Base-by-base conservation (phyloP, 2,329 filamentous ascomycete species). In the Colletotrichum navitas region DNA sequence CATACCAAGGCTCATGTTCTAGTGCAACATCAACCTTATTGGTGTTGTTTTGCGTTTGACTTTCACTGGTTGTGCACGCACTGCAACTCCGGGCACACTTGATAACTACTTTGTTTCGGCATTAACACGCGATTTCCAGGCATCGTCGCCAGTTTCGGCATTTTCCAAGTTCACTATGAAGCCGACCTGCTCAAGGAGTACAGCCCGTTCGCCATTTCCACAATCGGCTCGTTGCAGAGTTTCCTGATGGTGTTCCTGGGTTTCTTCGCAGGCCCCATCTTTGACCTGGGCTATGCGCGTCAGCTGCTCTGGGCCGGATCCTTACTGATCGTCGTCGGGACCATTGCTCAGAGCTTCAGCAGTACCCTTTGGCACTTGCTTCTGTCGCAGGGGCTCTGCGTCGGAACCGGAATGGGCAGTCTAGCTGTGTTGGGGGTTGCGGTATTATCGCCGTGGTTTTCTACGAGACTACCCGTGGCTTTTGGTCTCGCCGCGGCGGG, bases 151-250 rank as follows among this genome's bases (percentile, higher is more conserved):
- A 75, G 83, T 26, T 89, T 87, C 69, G 87, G 87, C 6, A 82
- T 86, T 3, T 89, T 87, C 72, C 86, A 89, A 72, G 83, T 83
- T 5, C 87, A 88, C 77, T 89, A 89, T 70, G 74, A 75, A 56
- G 82, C 77, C 47, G 80, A 82, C 1, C 72, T 75, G 34, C 61
- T 72, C 16, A 26, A 16, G 32, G 45, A 60, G 5, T 29, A 65
- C 56, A 66, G 47, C 24, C 61, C 70, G 1, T 72, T 70, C 24
- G 60, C 70, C 45, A 84, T 85, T 11, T 81, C 84, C 11, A 85
- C 79, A 79, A 84, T 88, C 16, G 85, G 85, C 34, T 83, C 84
- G 2, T 74, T 86, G 11, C 85, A 87, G 68, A 79, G 79, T 0
- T 85, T 84, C 51, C 76, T 88, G 2, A 79, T 88, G 41, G 76